Conservation (phyloP, 345 rosid genomes). For the Mercurialis annua region DNA sequence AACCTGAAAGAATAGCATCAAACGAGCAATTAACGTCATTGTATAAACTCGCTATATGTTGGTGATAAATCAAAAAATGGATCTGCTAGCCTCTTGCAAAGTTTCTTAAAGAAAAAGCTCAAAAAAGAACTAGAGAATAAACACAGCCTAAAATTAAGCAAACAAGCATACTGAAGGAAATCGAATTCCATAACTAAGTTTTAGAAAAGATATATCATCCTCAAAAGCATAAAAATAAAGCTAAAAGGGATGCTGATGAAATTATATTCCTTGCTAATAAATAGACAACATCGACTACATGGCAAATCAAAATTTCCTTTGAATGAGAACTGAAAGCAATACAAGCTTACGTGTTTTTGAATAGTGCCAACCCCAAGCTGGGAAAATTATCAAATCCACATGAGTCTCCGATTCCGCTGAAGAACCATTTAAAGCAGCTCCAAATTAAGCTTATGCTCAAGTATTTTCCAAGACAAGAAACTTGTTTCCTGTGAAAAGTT, state of each 20-base stretch:
- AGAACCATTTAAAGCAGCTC: slow-evolving; percentile 99
- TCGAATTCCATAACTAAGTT: too few relatives aligned
- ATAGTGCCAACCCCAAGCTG: slow-evolving; percentile 72
- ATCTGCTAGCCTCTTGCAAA: background rate
- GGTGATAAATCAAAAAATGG: background rate
- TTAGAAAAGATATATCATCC: too few relatives aligned
- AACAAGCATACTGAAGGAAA: too few relatives aligned
- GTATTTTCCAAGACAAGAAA: slow-evolving; percentile 81
- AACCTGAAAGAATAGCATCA: slow-evolving; percentile 47
- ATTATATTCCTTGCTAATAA: background rate
- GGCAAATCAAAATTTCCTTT: background rate
- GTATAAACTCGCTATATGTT: background rate
- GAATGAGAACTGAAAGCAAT: background rate
- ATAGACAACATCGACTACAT: background rate
- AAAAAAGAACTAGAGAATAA: background rate
- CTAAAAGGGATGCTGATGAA: background rate
- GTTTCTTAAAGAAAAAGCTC: background rate
- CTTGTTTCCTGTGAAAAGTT: slow-evolving; percentile 67
- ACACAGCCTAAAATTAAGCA: too few relatives aligned
- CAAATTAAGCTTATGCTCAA: slow-evolving; percentile 79
- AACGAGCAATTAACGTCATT: background rate
- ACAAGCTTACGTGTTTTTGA: slow-evolving; percentile 70
- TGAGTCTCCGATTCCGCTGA: slow-evolving; percentile 87
- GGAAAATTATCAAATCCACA: slow-evolving; percentile 97
- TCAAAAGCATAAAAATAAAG: too few relatives aligned